phyloP scores from a whole-genome alignment of 306 rosid species.

The Mimosa bimucronata region DNA sequence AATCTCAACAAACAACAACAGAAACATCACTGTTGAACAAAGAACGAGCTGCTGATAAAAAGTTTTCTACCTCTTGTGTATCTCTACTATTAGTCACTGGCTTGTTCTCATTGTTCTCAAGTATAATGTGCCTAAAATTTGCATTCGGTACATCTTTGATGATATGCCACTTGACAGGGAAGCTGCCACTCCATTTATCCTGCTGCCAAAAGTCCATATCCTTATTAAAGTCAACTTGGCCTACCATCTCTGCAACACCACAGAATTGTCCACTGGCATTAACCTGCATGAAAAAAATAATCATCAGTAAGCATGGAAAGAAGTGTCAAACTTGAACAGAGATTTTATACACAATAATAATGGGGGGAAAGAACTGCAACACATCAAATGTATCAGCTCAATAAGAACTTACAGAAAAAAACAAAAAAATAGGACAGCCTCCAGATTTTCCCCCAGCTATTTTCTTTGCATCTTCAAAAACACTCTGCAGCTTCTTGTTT shows the following conservation, averaged over 20 bases:
- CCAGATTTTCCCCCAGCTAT: slow-evolving; percentile 60
- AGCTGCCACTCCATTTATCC: slow-evolving; percentile 97
- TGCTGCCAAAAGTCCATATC: slow-evolving; percentile 99
- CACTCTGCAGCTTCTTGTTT: slow-evolving; percentile 77
- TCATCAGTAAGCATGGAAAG: slow-evolving; percentile 10
- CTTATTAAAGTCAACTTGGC: slow-evolving; percentile 74
- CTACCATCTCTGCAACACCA: slow-evolving; percentile 88
- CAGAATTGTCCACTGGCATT: slow-evolving; percentile 97
- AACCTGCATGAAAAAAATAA: slow-evolving; percentile 56
- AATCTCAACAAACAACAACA: background rate
- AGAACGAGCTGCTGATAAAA: slow-evolving; percentile 16
- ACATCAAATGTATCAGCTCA: background rate
- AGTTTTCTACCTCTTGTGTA: slow-evolving; percentile 77
- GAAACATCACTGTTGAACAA: background rate
- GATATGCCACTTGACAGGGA: slow-evolving; percentile 92
- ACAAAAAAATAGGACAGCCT: slow-evolving; percentile 80
- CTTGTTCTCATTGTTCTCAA: slow-evolving; percentile 92
- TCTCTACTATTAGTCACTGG: slow-evolving; percentile 99
- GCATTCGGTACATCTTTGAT: slow-evolving; percentile 83
- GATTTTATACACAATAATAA: background rate
- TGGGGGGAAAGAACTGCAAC: background rate
- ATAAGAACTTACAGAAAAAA: slow-evolving; percentile 72
- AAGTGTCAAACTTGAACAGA: slow-evolving; percentile 1
- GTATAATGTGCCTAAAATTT: slow-evolving; percentile 81
- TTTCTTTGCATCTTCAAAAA: slow-evolving; percentile 77